A percentile compares a stretch with the other conserved stretches of the same genome.
These are phyloP conservation scores for Tilletia indica DNA, from an alignment of 1,284 basidiomycete species.

Conservation along the genomic window DNA sequence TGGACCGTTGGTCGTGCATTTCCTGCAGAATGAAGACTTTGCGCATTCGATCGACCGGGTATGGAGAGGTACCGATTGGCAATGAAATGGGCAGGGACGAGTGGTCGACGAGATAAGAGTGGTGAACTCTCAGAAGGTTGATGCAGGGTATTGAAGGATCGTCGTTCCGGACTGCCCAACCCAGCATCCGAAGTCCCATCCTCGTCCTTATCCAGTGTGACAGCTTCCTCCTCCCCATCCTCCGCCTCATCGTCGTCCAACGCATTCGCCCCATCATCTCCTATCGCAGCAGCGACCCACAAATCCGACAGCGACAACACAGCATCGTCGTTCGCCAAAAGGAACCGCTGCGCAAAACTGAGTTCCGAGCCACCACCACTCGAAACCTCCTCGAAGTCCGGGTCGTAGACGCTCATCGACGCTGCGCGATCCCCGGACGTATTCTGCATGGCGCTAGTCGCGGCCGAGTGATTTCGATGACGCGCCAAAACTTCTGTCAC, in stretches of 20 bases:
- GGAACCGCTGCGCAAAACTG: slow-evolving; percentile 69
- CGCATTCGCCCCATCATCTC: slow-evolving; percentile 64
- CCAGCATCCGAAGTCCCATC: slow-evolving; percentile 19
- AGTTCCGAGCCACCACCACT: slow-evolving; percentile 6
- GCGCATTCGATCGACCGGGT: slow-evolving; percentile 30
- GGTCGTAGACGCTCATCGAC: slow-evolving; percentile 38
- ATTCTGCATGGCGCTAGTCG: neutral
- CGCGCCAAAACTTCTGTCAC: slow-evolving; percentile 28
- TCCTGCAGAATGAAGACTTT: neutral
- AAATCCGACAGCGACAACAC: slow-evolving; percentile 84
- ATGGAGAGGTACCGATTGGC: slow-evolving; percentile 38
- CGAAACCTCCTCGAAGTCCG: slow-evolving; percentile 43
- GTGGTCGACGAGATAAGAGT: slow-evolving; percentile 33
- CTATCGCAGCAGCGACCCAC: slow-evolving; percentile 89
- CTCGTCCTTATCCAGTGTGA: neutral
- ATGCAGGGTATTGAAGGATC: neutral
- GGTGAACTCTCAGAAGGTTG: slow-evolving; percentile 28
- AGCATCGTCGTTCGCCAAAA: slow-evolving; percentile 76
- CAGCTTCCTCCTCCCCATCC: slow-evolving; percentile 25
- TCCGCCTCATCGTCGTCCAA: slow-evolving; percentile 56
- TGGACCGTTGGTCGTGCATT: slow-evolving; percentile 21
- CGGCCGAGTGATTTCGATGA: neutral
- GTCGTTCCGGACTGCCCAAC: neutral
- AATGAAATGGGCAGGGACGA: slow-evolving; percentile 46
- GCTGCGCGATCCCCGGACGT: slow-evolving; percentile 21